These are phyloP conservation scores for Blastomyces parvus DNA, from an alignment of 2,329 filamentous ascomycete genomes.

Conservation along the genomic window DNA sequence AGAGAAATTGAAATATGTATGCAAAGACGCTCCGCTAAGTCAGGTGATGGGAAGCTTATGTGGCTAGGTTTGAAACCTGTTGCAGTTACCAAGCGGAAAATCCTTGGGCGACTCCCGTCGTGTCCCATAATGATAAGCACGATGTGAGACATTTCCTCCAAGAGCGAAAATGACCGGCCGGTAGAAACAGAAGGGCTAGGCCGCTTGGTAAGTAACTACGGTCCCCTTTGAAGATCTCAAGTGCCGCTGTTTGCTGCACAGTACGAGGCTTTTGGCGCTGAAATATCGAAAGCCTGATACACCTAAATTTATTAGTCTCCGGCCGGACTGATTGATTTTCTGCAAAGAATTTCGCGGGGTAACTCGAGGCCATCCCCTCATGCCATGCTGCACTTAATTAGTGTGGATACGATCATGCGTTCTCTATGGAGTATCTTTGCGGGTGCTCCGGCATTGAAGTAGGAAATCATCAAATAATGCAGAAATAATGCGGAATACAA, in stretches of 20 bases:
- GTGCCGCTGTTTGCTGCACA: not conserved
- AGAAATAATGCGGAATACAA: not conserved
- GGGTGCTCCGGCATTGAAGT: not conserved
- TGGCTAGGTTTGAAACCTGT: not conserved
- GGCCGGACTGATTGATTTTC: not conserved
- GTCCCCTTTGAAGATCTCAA: not conserved
- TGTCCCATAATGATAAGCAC: not conserved
- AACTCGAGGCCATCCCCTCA: not conserved
- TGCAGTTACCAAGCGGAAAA: not conserved
- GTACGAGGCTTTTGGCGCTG: not conserved
- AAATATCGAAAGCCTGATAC: not conserved
- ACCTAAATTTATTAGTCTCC: not conserved
- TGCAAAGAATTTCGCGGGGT: not conserved
- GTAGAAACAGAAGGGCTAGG: not conserved
- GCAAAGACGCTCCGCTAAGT: not conserved
- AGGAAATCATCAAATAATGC: not conserved
- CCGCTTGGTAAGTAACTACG: no score
- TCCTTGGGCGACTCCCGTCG: not conserved
- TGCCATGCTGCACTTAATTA: not conserved
- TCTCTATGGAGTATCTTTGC: not conserved
- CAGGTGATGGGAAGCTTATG: constrained; percentile 4
- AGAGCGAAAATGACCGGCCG: not conserved
- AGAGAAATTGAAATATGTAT: not conserved
- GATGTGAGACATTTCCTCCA: not conserved
- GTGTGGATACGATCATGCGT: not conserved